Evolutionary conservation across 257 asterid species (phyloP), one percentile per base, ranked within the genome.

Genomic region (Scutellaria baicalensis): DNA sequence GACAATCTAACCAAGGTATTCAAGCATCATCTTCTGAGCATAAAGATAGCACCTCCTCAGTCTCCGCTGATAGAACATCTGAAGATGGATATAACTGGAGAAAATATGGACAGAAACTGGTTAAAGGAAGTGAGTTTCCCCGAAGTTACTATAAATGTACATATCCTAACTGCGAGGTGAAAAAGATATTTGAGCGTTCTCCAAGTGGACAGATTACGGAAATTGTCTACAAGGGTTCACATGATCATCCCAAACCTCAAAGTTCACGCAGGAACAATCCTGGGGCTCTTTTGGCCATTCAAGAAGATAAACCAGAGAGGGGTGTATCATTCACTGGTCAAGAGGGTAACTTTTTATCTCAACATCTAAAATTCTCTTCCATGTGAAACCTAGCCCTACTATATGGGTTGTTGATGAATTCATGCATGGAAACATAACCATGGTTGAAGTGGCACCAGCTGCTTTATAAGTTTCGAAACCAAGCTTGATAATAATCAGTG

Each of bases 21-120:
- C 93, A 85, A 38, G 79, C 76, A 16, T 79, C 95, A 23, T 75
- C 75, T 35, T 68, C 93, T 65, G 92, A 88, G 60, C 77, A 78
- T 57, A 87, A 84, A 83, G 94, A 87, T 63, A 52, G 74, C 39
- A 62, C 56, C 61, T 56, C 91, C 59, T 70, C 84, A 17, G 81
- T 80, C 68, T 56, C 89, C 43, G 81, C 82, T 74, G 98, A 93
- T 13, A 88, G 85, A 84, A 86, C 97, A 74, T 84, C 93, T 8
- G 96, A 93, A 21, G 98, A 93, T 83, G 95, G 95, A 69, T 93
- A 82, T 86, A 93, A 90, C 86, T 93, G 97, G 98, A 85, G 97
- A 69, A 93, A 93, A 86, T 93, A 93, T 80, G 98, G 98, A 59
- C 98, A 93, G 87, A 93, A 93, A 79, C 92, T 90, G 75, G 98